Base-by-base conservation (phyloP, 306 rosid species). In the Vigna reflexopilosa region DNA sequence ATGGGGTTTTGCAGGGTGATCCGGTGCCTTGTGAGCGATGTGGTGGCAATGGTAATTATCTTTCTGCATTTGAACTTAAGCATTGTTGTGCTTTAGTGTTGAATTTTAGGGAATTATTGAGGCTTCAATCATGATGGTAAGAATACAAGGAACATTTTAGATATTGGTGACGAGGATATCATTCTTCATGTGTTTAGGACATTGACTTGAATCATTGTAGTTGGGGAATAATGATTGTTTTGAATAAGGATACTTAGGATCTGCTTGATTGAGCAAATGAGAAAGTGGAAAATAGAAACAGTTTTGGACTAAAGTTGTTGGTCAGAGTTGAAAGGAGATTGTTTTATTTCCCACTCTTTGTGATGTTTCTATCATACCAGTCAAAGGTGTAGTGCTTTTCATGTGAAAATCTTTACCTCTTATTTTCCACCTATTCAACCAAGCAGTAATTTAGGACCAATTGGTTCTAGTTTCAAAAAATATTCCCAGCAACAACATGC, bases 21-120 rank as follows among this genome's bases (percentile, higher is more conserved):
- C 98, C 98, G 15, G 90, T 91, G 81, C 89, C 98, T 73, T 94
- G 98, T 82, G 97, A 85, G 73, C 93, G 94, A n/a, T 94, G 98
- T 75, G 98, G 83, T 47, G 98, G 98, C 75, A 94, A 94, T 51
- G 98, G 98, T 94, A 86, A 87, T 44, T 75, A 19, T 34, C 56
- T 72, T 71, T 62, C 73, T 74, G 14, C 24, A 16, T 67, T 80
- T 36, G 30, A 70, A 56, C 22, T 70, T 49, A 42, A 38, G 14
- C 34, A 61, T 74, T 70, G 17, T 38, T 71, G 66, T 34, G 11
- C n/a, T 61, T 57, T 51, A 45, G 9, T 30, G 15, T 32, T 78
- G 19, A 68, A 44, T 13, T 68, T 2, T 17, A n/a, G 73, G 51
- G 50, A 73, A 40, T 69, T 66, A 12, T 50, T 59, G 1, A 62